Evolutionary conservation across 1,139 yeast genomes (phyloP).

Genomic region (Barnettozyma hawaiiensis): DNA sequence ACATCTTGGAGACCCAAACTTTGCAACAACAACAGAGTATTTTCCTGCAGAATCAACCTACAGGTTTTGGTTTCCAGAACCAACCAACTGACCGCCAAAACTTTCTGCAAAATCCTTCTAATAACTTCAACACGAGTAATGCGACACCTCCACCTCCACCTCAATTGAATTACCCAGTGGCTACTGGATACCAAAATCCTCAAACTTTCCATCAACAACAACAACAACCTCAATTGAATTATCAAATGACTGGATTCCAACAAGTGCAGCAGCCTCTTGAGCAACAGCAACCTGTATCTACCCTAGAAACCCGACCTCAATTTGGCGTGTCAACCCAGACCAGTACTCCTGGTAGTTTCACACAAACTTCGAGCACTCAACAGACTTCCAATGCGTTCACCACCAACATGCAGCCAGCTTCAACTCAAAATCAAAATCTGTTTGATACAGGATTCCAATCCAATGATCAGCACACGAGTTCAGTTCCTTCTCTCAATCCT

Average conservation of each 20-base stretch:
- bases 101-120: not conserved
- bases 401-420: not conserved
- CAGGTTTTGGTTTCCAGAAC: constrained; percentile 10
- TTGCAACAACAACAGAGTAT: constrained; percentile 7
- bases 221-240: constrained; percentile 11
- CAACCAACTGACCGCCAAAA: not conserved
- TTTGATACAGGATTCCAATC: not conserved
- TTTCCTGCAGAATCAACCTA: constrained; percentile 6
- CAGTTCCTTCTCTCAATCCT: not conserved
- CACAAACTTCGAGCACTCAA: not conserved
- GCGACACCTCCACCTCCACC: constrained; percentile 2
- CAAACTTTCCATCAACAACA: constrained; percentile 1
- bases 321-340: not conserved
- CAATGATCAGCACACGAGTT: not conserved
- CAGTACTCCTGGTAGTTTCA: not conserved
- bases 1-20: constrained; percentile 18
- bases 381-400: constrained; percentile 3
- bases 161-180: constrained; percentile 3
- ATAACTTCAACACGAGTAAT: constrained; percentile 2
- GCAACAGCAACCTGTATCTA: not conserved
- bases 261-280: not conserved
- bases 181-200: constrained; percentile 7
- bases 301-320: not conserved
- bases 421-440: not conserved
- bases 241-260: constrained; percentile 7